Conservation (phyloP, 768 basidiomycete species). For the Mycena crocata region DNA sequence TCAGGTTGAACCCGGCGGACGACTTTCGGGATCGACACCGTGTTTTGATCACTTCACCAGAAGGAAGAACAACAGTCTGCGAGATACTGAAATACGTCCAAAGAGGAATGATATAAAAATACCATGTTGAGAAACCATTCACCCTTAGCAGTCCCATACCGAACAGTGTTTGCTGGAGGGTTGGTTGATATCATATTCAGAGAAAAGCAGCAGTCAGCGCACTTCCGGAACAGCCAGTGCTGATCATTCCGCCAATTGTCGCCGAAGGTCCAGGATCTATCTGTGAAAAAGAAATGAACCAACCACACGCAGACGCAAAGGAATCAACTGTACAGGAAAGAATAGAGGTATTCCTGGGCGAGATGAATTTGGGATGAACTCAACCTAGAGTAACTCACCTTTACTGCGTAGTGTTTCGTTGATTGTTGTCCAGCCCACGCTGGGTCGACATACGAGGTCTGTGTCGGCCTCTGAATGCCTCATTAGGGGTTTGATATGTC, state of each 20-base stretch:
- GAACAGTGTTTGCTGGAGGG: conserved; percentile 74
- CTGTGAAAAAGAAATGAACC: conserved; percentile 48
- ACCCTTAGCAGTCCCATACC: conserved; percentile 89
- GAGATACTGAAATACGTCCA: neutral
- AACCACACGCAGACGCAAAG: neutral
- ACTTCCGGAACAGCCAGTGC: conserved; percentile 90
- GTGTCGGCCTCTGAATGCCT: conserved; percentile 68
- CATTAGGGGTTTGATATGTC: conserved; percentile 62
- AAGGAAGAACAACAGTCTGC: conserved; percentile 86
- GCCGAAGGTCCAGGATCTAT: conserved; percentile 84
- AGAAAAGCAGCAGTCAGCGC: conserved; percentile 39
- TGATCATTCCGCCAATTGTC: conserved; percentile 88
- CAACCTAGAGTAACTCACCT: conserved; percentile 48
- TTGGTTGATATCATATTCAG: neutral
- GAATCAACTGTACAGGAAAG: conserved; percentile 73
- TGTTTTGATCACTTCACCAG: conserved; percentile 92
- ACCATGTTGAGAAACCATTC: conserved; percentile 92
- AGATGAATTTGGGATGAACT: neutral
- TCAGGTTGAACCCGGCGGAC: conserved; percentile 87
- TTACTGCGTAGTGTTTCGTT: conserved; percentile 75
- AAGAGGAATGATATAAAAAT: neutral
- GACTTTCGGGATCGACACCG: conserved; percentile 83
- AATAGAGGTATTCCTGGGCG: conserved; percentile 77
- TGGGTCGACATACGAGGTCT: conserved; percentile 82
- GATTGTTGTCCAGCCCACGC: conserved; percentile 76